These are phyloP conservation scores for Farysia itapuensis DNA, from an alignment of 1,284 basidiomycete species.

Conservation along the genomic window DNA sequence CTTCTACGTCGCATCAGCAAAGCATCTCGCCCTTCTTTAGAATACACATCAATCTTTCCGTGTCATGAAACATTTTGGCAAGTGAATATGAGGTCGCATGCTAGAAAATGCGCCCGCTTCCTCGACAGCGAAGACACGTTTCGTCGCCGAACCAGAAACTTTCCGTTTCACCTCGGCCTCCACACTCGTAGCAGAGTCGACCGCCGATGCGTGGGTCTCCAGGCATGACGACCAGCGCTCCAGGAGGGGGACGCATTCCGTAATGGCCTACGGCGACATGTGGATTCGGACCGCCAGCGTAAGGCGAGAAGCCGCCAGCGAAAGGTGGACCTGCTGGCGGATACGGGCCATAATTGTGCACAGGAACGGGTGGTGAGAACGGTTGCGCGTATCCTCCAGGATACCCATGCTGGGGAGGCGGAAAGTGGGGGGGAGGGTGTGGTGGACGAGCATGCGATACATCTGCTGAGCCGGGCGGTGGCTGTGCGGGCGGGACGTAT, in stretches of 20 bases:
- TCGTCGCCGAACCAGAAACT: conserved; percentile 44
- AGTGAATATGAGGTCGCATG: neutral
- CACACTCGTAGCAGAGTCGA: conserved; percentile 30
- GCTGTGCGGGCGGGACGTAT: conserved; percentile 19
- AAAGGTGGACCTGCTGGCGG: conserved; percentile 6
- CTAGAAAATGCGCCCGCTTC: conserved; percentile 17
- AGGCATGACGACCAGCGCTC: conserved; percentile 30
- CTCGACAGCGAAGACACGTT: conserved; percentile 26
- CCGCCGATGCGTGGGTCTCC: conserved; percentile 37
- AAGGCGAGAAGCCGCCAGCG: conserved; percentile 15
- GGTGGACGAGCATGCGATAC: neutral
- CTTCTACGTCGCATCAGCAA: neutral
- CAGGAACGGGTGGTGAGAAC: too few species aligned
- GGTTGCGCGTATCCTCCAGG: conserved; percentile 4
- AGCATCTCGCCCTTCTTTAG: neutral
- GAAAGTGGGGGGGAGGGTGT: conserved; percentile 3
- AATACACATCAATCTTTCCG: neutral
- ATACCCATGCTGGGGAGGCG: conserved; percentile 1
- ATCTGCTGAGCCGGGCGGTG: conserved; percentile 8
- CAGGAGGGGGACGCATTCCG: conserved; percentile 12
- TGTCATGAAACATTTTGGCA: too few species aligned
- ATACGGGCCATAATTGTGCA: neutral
- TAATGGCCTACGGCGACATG: conserved; percentile 11
- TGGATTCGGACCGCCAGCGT: conserved; percentile 21
- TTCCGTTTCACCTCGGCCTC: conserved; percentile 19